Base-by-base conservation (phyloP, 1,139 yeast species). In the Nakaseomyces kungkrabaensis region DNA sequence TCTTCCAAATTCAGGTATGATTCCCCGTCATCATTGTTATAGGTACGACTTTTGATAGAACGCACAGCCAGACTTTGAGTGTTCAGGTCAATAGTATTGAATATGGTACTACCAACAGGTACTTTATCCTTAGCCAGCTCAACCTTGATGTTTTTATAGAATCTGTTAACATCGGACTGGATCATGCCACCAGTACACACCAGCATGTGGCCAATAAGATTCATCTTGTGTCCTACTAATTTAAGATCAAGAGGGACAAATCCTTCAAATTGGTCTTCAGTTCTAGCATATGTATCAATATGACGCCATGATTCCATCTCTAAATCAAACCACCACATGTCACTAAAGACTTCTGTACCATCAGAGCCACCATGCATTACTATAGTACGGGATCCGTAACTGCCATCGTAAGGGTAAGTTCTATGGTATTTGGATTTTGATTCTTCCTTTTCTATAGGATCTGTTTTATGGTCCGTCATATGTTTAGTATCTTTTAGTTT, bases 361-460 rank as follows among this genome's bases (percentile, higher is more conserved):
- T 67, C 62, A 1, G 78, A 73, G 2, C 80, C 80, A 4, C 78
- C 81, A 56, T 72, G 75, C 2, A 72, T 52, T 3, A 75, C 53
- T 24, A 75, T 34, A 1, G 51, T 47, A 50, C 10, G 17, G 29
- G 38, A 13, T 4, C 31, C 31, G 32, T 22, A 13, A 8, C 31
- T 31, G 5, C 9, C 13, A 32, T n/a, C 25, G 4, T 27, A n/a
- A 8, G 34, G 54, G 46, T 42, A 51, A 50, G 38, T 51, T 50
- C 10, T 50, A 51, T 11, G 26, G 22, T 25, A 25, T 42, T 17
- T 27, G 6, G 22, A 4, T 13, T 10, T n/a, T 37, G n/a, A 31
- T 10, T 11, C 13, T 13, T 31, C 29, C 25, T 33, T 8, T 4
- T 22, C 33, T 25, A 46, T 26, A 31, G 42, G n/a, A n/a, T 26